A percentile compares a stretch with the other conserved stretches of the same genome.
These are phyloP conservation scores for Melampsora americana DNA, from an alignment of 1,284 basidiomycete species.

Conservation along the genomic window DNA sequence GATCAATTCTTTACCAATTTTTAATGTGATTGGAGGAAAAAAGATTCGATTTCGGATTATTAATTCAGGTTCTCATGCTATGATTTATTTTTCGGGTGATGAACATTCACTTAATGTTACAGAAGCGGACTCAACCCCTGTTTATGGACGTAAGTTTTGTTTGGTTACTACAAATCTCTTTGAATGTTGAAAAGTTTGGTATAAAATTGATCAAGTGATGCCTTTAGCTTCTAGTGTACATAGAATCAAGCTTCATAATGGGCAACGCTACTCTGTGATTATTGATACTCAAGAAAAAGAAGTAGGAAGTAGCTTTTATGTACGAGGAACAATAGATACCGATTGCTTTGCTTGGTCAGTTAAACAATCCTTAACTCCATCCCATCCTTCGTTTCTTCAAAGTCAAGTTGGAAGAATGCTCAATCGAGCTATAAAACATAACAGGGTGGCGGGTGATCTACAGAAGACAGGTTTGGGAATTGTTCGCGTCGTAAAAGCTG, in stretches of 20 bases:
- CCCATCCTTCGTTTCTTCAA: background rate
- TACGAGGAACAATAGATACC: constrained; percentile 32
- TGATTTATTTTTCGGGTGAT: constrained; percentile 48
- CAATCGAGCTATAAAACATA: background rate
- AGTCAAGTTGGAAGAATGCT: background rate
- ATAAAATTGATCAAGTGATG: background rate
- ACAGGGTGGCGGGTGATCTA: background rate
- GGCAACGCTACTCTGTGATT: constrained; percentile 30
- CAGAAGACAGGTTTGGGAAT: constrained; percentile 4
- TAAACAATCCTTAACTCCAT: background rate
- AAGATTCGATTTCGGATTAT: constrained; percentile 60
- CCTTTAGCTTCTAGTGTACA: constrained; percentile 8
- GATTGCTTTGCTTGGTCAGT: constrained; percentile 31
- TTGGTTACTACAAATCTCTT: background rate
- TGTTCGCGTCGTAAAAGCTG: background rate
- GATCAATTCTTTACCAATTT: constrained; percentile 52
- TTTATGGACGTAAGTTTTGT: constrained; percentile 14
- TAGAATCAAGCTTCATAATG: constrained; percentile 20
- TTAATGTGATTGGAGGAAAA: constrained; percentile 51
- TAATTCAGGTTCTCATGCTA: constrained; percentile 56
- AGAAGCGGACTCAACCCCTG: background rate
- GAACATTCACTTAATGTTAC: constrained; percentile 45
- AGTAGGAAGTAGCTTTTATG: constrained; percentile 20
- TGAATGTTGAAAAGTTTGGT: background rate
- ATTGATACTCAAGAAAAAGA: constrained; percentile 18